Conservation (phyloP, 2,329 filamentous ascomycete species). For the Leptodontidium sp. region DNA sequence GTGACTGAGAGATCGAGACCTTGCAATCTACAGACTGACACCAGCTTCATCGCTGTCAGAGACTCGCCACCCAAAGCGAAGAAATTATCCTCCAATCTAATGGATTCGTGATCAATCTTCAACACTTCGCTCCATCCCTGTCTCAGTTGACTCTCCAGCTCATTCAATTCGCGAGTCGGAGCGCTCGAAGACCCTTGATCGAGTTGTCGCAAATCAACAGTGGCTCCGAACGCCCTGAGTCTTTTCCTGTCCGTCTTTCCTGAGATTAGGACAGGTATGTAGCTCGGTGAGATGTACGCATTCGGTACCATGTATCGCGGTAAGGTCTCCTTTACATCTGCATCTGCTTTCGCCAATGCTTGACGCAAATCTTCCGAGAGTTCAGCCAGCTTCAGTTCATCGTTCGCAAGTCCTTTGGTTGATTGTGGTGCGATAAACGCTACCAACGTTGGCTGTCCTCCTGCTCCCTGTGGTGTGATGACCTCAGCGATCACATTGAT, state of each 20-base stretch:
- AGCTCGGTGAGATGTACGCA: constrained; percentile 44
- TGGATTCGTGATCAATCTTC: constrained; percentile 31
- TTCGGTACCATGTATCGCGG: constrained; percentile 49
- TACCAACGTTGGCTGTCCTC: constrained; percentile 46
- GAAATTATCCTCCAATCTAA: constrained; percentile 48
- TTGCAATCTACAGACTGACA: constrained; percentile 47
- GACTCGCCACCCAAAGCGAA: constrained; percentile 50
- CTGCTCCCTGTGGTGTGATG: constrained; percentile 41
- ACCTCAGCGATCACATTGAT: constrained; percentile 47
- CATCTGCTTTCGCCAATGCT: constrained; percentile 25
- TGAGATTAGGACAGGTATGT: constrained; percentile 45
- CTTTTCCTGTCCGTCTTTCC: constrained; percentile 50
- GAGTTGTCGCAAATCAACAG: constrained; percentile 9
- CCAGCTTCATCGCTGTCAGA: constrained; percentile 53
- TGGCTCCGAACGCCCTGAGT: constrained; percentile 32
- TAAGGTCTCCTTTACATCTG: constrained; percentile 44
- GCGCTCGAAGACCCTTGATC: constrained; percentile 4
- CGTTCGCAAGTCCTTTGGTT: constrained; percentile 26
- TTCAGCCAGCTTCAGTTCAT: constrained; percentile 3
- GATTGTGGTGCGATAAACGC: constrained; percentile 44
- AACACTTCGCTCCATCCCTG: constrained; percentile 33
- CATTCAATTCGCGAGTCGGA: background rate
- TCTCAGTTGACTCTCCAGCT: constrained; percentile 29
- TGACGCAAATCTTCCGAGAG: constrained; percentile 8
- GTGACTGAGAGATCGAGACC: constrained; percentile 51